phyloP scores from a whole-genome alignment of 2,329 filamentous ascomycete genomes.

The Neospermospora avenae region DNA sequence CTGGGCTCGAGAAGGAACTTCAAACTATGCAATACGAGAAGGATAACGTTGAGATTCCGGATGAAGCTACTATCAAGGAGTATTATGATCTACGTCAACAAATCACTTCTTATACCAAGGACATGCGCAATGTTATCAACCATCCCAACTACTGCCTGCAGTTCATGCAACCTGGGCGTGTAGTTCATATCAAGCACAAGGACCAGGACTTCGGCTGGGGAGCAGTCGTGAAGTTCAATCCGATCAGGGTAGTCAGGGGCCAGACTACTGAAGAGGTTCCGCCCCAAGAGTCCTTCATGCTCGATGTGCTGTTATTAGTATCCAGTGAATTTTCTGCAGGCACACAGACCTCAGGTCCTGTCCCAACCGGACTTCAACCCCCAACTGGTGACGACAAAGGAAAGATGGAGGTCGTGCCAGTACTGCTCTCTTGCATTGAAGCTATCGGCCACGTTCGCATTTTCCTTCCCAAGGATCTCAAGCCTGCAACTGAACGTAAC shows the following conservation, averaged over 20 bases:
- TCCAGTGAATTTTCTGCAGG: conserved; percentile 50
- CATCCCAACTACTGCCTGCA: conserved; percentile 83
- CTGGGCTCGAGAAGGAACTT: conserved; percentile 78
- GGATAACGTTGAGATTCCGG: conserved; percentile 70
- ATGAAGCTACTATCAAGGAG: conserved; percentile 86
- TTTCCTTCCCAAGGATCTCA: conserved; percentile 76
- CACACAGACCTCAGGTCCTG: conserved; percentile 59
- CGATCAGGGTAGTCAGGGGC: conserved; percentile 63
- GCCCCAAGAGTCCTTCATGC: conserved; percentile 73
- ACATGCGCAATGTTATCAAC: conserved; percentile 89
- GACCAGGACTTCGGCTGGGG: conserved; percentile 93
- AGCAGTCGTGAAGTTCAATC: conserved; percentile 71
- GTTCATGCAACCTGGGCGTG: conserved; percentile 82
- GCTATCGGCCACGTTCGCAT: conserved; percentile 80
- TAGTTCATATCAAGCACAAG: conserved; percentile 79
- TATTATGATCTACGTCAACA: conserved; percentile 90
- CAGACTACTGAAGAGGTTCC: conserved; percentile 63
- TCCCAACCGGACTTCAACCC: conserved; percentile 61
- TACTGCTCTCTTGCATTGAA: conserved; percentile 81
- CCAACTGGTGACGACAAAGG: conserved; percentile 60
- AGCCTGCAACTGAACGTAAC: conserved; percentile 64
- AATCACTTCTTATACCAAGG: conserved; percentile 76
- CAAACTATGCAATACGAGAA: conserved; percentile 73
- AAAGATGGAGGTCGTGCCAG: conserved; percentile 79
- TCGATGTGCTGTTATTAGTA: conserved; percentile 75